Conservation (phyloP, 352 stramenopile genomes). For the Globisporangium spiculum region DNA sequence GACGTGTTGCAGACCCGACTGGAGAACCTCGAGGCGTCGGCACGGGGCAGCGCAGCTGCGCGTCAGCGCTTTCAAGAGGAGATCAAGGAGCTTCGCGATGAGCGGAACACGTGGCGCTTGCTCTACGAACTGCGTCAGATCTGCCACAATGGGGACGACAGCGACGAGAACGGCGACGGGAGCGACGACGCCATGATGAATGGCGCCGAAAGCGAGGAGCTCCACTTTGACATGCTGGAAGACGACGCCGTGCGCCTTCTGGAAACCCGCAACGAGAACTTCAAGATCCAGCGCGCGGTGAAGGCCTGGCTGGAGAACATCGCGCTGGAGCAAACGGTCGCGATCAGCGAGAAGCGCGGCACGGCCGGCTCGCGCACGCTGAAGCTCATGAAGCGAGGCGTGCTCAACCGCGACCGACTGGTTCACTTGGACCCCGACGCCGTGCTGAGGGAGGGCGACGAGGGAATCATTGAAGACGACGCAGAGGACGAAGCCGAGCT, state of each 20-base stretch:
- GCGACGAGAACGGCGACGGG: slow-evolving; percentile 31
- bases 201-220: slow-evolving; percentile 29
- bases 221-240: slow-evolving; percentile 79
- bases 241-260: slow-evolving; percentile 66
- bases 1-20: slow-evolving; percentile 65
- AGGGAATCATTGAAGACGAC: slow-evolving; percentile 65
- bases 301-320: slow-evolving; percentile 83
- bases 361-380: slow-evolving; percentile 55
- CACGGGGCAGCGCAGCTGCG: slow-evolving; percentile 16
- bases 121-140: slow-evolving; percentile 72
- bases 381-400: slow-evolving; percentile 53
- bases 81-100: slow-evolving; percentile 66
- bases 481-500: slow-evolving; percentile 78
- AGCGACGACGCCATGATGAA: slow-evolving; percentile 35
- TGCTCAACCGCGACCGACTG: slow-evolving; percentile 23
- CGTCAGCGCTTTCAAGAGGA: slow-evolving; percentile 40
- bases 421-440: slow-evolving; percentile 74
- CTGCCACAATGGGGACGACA: slow-evolving; percentile 33
- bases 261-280: slow-evolving; percentile 59
- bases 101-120: slow-evolving; percentile 83
- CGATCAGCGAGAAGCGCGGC: slow-evolving; percentile 55
- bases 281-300: slow-evolving; percentile 66
- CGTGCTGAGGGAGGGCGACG: slow-evolving; percentile 60
- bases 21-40: slow-evolving; percentile 45
- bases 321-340: slow-evolving; percentile 62